Percentiles rank a stretch among this genome's conserved stretches.
These are phyloP conservation scores for Lachnellula arida DNA, from an alignment of 2,329 filamentous ascomycete species.

Conservation along the genomic window DNA sequence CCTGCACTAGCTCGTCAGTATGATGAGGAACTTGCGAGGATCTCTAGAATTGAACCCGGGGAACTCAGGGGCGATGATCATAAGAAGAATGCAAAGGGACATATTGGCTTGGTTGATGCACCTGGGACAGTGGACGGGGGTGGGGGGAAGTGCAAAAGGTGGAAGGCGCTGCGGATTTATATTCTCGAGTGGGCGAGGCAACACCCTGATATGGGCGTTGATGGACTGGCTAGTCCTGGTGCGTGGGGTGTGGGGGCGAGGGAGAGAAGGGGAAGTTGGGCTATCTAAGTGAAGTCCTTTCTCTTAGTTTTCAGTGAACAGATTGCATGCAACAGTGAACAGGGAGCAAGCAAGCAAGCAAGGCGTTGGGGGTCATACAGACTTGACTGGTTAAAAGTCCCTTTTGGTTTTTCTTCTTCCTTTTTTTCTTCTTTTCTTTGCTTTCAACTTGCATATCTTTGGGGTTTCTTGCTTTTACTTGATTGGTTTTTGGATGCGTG, in stretches of 20 bases:
- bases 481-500: no score
- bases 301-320: neutral
- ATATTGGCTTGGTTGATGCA: constrained; percentile 58
- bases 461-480: no score
- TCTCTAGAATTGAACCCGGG: constrained; percentile 63
- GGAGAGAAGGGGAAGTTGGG: constrained; percentile 71
- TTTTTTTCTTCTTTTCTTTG: no score
- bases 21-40: constrained; percentile 80
- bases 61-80: constrained; percentile 71
- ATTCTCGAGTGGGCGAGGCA: constrained; percentile 87
- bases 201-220: constrained; percentile 62
- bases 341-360: no score
- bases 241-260: constrained; percentile 65
- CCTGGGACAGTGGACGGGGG: constrained; percentile 35
- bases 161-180: constrained; percentile 79
- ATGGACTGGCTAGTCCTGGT: constrained; percentile 48
- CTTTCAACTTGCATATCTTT: no score
- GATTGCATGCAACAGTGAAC: neutral
- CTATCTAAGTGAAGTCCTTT: constrained; percentile 42
- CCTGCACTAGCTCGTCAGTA: constrained; percentile 78
- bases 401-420: no score
- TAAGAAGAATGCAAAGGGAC: constrained; percentile 61
- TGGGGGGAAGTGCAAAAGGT: constrained; percentile 56
- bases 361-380: no score
- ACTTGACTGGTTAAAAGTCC: no score